Conservation (phyloP, 1,284 basidiomycete genomes). For the Cutaneotrichosporon curvatum region DNA sequence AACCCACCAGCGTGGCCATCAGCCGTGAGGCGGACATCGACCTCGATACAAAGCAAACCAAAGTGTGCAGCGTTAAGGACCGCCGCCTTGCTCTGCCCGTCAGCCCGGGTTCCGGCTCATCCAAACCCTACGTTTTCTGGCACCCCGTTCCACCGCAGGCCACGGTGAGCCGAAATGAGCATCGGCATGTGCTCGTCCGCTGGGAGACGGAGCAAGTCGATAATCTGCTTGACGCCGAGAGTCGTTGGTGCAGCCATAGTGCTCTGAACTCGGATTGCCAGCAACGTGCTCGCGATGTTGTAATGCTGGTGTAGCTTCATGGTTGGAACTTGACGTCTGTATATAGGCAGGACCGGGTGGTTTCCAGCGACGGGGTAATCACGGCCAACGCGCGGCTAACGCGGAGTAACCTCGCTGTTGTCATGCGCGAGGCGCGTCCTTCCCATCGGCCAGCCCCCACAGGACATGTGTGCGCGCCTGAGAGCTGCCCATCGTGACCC, state of each 20-base stretch:
- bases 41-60: conserved; percentile 1
- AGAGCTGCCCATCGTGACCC: too few relatives aligned
- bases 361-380: too few relatives aligned
- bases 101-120: neutral
- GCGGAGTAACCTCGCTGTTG: too few relatives aligned
- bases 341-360: too few relatives aligned
- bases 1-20: neutral
- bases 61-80: neutral
- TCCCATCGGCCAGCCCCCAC: too few relatives aligned
- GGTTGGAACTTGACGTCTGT: too few relatives aligned
- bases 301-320: too few relatives aligned
- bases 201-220: neutral
- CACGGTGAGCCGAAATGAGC: conserved; percentile 3
- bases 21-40: conserved; percentile 1
- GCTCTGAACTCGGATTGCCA: too few relatives aligned
- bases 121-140: neutral
- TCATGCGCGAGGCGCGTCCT: too few relatives aligned
- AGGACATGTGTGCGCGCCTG: too few relatives aligned
- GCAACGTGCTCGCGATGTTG: too few relatives aligned
- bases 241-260: neutral
- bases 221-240: neutral
- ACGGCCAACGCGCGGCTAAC: too few relatives aligned
- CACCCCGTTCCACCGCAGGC: conserved; percentile 4
- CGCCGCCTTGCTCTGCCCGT: neutral
- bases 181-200: neutral